phyloP scores from a whole-genome alignment of 257 asterid species.

The Hygrophila difformis region DNA sequence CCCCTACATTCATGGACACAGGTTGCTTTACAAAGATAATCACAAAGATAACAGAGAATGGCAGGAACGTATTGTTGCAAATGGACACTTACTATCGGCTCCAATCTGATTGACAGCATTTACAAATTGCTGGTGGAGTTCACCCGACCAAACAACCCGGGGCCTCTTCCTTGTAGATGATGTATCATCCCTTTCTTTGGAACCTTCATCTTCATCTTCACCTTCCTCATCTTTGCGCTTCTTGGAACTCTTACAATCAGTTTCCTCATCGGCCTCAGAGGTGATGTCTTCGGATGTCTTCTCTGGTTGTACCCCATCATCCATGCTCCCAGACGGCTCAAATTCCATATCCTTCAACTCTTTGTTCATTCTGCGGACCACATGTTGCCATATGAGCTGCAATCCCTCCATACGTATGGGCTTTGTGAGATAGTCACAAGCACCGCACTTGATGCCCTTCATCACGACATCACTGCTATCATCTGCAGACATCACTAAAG shows the following conservation, averaged over 20 bases:
- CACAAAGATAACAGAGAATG: too few relatives aligned
- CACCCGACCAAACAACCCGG: slow-evolving; percentile 56
- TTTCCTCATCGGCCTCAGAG: too few relatives aligned
- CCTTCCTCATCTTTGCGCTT: too few relatives aligned
- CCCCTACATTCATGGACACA: slow-evolving; percentile 35
- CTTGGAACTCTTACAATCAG: too few relatives aligned
- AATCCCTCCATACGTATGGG: slow-evolving; percentile 77
- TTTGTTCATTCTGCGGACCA: slow-evolving; percentile 37
- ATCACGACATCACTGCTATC: slow-evolving; percentile 63
- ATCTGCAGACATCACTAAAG: slow-evolving; percentile 70
- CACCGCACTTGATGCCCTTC: slow-evolving; percentile 84
- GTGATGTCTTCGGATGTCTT: too few relatives aligned
- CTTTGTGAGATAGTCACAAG: slow-evolving; percentile 87
- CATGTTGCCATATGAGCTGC: slow-evolving; percentile 86
- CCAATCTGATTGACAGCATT: slow-evolving; percentile 51
- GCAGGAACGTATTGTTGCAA: slow-evolving; percentile 13
- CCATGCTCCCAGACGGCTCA: too few relatives aligned
- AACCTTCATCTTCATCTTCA: slow-evolving; percentile 19
- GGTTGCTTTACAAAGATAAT: too few relatives aligned
- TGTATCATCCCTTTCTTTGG: slow-evolving; percentile 28
- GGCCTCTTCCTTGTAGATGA: slow-evolving; percentile 40
- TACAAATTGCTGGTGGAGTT: slow-evolving; percentile 56
- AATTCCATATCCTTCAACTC: too few relatives aligned
- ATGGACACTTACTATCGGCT: slow-evolving; percentile 25
- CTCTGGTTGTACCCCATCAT: too few relatives aligned